Conservation (phyloP, 2,329 filamentous ascomycete genomes). For the Hypoxylon rubiginosum region DNA sequence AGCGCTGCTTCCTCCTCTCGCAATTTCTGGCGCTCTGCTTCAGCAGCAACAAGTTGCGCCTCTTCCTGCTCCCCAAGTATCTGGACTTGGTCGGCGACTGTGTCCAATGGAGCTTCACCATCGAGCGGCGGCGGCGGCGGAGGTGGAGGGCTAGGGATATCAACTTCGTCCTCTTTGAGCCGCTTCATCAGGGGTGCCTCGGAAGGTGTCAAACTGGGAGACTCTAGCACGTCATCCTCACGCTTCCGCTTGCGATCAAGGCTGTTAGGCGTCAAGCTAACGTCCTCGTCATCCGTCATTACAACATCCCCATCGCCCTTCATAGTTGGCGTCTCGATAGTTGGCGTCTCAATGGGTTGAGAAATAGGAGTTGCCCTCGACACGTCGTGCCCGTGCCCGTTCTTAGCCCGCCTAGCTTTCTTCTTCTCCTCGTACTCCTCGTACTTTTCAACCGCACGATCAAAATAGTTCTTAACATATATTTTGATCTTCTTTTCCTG, state of each 20-base stretch:
- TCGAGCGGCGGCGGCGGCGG: conserved; percentile 65
- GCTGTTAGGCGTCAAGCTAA: conserved; percentile 60
- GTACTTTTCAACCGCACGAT: conserved; percentile 86
- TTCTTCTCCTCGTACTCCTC: conserved; percentile 76
- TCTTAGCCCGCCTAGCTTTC: conserved; percentile 62
- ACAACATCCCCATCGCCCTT: conserved; percentile 53
- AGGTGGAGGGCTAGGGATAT: conserved; percentile 54
- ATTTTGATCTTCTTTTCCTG: conserved; percentile 86
- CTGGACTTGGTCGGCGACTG: conserved; percentile 59
- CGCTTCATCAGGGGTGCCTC: conserved; percentile 70
- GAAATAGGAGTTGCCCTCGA: conserved; percentile 44
- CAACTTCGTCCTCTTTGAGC: conserved; percentile 62
- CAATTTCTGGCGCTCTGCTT: conserved; percentile 55
- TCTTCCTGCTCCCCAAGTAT: conserved; percentile 65
- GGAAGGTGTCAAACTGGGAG: conserved; percentile 62
- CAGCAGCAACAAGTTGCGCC: conserved; percentile 65
- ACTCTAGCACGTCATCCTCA: conserved; percentile 58
- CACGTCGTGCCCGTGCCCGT: conserved; percentile 45
- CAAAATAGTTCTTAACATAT: conserved; percentile 87
- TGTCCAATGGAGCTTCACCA: conserved; percentile 52
- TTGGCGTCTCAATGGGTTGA: conserved; percentile 43
- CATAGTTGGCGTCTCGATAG: conserved; percentile 42
- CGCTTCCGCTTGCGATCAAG: conserved; percentile 76
- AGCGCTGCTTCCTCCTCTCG: conserved; percentile 55
- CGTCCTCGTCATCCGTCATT: conserved; percentile 60